Percentiles rank a stretch among this genome's conserved stretches.
phyloP scores from a whole-genome alignment of 1,284 basidiomycete genomes.

The Abortiporus biennis region DNA sequence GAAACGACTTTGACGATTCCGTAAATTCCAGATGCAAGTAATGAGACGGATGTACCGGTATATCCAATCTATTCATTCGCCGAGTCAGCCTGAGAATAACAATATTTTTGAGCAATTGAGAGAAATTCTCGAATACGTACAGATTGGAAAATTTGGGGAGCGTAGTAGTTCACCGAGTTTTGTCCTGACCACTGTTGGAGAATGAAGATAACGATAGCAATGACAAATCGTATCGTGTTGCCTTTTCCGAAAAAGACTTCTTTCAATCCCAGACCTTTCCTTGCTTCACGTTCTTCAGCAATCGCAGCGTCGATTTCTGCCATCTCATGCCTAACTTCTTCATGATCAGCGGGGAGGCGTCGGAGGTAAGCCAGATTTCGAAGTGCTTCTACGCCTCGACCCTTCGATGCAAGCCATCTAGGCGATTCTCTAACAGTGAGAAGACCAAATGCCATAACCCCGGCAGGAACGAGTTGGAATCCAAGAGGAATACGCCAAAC shows the following conservation, averaged over 20 bases:
- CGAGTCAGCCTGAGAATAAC: no score
- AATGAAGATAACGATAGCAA: constrained; percentile 54
- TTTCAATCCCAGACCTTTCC: constrained; percentile 48
- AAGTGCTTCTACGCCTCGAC: constrained; percentile 26
- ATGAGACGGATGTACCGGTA: constrained; percentile 47
- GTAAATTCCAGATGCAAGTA: constrained; percentile 81
- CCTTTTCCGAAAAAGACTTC: constrained; percentile 74
- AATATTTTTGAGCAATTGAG: not conserved
- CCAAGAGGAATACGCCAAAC: constrained; percentile 76
- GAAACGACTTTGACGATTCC: constrained; percentile 74
- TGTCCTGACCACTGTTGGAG: constrained; percentile 65
- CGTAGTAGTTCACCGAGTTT: constrained; percentile 69
- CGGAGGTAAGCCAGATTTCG: constrained; percentile 50
- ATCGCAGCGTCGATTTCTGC: constrained; percentile 63
- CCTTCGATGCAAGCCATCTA: constrained; percentile 28
- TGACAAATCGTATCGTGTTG: constrained; percentile 65
- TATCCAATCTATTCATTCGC: constrained; percentile 49
- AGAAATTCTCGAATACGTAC: constrained; percentile 28
- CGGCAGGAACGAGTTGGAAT: constrained; percentile 72
- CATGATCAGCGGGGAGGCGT: constrained; percentile 38
- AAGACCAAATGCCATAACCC: constrained; percentile 70
- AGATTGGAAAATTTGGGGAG: constrained; percentile 66
- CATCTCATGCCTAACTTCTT: constrained; percentile 46
- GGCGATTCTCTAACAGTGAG: constrained; percentile 56
- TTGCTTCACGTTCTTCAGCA: constrained; percentile 52